A percentile compares a stretch with the other conserved stretches of the same genome.
Evolutionary conservation across 441 rosid species (phyloP).

Genomic region (Codiaeum variegatum): DNA sequence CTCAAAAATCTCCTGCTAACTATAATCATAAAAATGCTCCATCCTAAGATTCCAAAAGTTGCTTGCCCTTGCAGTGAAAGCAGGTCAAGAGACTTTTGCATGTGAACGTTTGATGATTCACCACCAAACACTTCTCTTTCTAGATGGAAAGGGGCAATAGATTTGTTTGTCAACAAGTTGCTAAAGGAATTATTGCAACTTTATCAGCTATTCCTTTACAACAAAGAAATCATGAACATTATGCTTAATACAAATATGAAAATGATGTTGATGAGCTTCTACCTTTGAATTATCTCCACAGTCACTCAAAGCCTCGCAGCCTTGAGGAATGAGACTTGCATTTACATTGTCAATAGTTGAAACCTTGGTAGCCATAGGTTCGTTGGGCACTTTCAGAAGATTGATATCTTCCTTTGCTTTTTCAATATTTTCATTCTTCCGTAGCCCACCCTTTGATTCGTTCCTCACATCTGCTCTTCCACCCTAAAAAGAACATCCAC

Average conservation of each 20-base stretch:
- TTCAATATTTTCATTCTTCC: conserved; percentile 32
- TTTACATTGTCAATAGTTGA: conserved; percentile 34
- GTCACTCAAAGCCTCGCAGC: conserved; percentile 15
- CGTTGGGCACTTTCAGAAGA: conserved; percentile 27
- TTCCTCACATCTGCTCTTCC: conserved; percentile 34
- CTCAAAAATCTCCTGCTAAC: background rate
- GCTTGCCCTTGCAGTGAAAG: background rate
- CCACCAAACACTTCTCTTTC: background rate
- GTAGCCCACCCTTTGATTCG: conserved; percentile 30
- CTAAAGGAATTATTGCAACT: background rate
- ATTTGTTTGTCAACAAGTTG: background rate
- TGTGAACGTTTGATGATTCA: background rate
- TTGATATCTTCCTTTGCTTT: conserved; percentile 25
- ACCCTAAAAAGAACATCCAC: conserved; percentile 28
- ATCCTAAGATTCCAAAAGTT: background rate
- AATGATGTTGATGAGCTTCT: conserved; percentile 23
- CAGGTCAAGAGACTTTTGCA: background rate
- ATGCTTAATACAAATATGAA: conserved; percentile 3
- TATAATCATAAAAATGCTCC: conserved; percentile 5
- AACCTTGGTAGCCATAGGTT: conserved; percentile 24
- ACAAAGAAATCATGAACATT: background rate
- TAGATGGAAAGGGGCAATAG: background rate
- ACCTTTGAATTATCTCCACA: conserved; percentile 50
- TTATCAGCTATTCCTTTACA: background rate
- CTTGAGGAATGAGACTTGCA: conserved; percentile 32